These are phyloP conservation scores for Psilocybe subaeruginosa DNA, from an alignment of 768 basidiomycete species.

Conservation along the genomic window DNA sequence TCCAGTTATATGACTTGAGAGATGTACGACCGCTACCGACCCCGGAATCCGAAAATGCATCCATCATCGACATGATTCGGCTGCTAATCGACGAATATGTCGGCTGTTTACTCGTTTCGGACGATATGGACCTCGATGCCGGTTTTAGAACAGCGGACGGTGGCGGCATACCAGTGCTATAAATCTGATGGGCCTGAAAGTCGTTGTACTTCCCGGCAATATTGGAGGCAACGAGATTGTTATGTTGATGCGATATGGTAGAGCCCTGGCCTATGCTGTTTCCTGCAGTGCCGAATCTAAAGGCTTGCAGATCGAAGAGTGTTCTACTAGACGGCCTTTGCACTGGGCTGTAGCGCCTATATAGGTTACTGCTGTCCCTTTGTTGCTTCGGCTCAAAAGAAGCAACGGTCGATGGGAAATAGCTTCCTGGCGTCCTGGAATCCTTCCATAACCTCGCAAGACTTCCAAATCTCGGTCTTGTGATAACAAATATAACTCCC, in stretches of 20 bases:
- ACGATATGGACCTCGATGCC: not conserved
- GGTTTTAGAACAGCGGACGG: not conserved
- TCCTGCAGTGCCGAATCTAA: not conserved
- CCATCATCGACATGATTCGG: not conserved
- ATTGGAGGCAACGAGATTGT: not conserved
- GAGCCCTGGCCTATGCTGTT: not conserved
- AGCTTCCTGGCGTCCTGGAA: not conserved
- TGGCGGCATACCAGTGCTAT: not conserved
- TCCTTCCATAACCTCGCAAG: constrained; percentile 7
- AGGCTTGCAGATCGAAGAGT: not conserved
- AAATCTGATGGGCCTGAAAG: not conserved
- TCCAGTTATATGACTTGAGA: not conserved
- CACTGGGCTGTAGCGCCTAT: not conserved
- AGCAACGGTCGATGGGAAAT: not conserved
- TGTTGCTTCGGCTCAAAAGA: constrained; percentile 9
- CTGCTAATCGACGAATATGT: not conserved
- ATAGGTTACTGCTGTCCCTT: not conserved
- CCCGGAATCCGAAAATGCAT: not conserved
- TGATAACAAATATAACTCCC: constrained; percentile 4
- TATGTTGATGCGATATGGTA: not conserved
- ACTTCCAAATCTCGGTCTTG: constrained; percentile 4
- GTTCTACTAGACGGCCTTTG: constrained; percentile 5
- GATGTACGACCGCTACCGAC: not conserved
- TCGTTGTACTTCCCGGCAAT: not conserved
- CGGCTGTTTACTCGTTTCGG: not conserved